These are phyloP conservation scores for Rhodotorula sp. DNA, from an alignment of 1,284 basidiomycete species.

Conservation along the genomic window DNA sequence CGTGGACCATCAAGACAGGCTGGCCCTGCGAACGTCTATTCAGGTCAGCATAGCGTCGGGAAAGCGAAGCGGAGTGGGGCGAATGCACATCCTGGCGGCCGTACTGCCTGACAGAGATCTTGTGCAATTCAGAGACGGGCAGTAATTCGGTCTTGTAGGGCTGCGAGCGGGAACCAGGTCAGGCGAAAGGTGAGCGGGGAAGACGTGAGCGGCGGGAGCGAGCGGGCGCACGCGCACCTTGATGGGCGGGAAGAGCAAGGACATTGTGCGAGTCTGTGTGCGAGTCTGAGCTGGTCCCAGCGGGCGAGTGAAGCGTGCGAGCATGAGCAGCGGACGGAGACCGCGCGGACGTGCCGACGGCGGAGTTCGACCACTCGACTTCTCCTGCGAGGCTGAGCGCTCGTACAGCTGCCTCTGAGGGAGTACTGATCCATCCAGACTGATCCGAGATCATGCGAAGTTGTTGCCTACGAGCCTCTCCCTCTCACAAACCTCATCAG, in stretches of 20 bases:
- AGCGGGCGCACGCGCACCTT: conserved; percentile 8
- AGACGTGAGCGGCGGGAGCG: not conserved
- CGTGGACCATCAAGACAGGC: conserved; percentile 75
- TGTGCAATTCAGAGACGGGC: conserved; percentile 44
- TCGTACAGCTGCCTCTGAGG: too few relatives aligned
- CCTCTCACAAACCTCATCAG: too few relatives aligned
- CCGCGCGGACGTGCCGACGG: too few relatives aligned
- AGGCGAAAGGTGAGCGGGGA: not conserved
- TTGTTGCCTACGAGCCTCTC: too few relatives aligned
- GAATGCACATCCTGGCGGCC: conserved; percentile 36
- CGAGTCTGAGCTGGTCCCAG: not conserved
- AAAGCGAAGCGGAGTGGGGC: not conserved
- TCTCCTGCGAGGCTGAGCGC: too few relatives aligned
- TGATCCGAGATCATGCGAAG: not conserved
- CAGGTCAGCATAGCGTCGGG: not conserved
- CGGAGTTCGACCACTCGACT: too few relatives aligned
- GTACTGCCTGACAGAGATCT: conserved; percentile 42
- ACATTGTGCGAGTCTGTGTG: not conserved
- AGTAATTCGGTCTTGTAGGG: conserved; percentile 36
- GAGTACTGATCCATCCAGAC: not conserved
- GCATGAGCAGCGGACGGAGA: too few relatives aligned
- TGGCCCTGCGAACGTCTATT: conserved; percentile 10
- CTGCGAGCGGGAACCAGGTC: conserved; percentile 2
- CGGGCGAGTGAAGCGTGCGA: not conserved
- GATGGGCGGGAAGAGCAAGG: conserved; percentile 24